Conservation (phyloP, 1,284 basidiomycete species). For the Leccinum huronense region DNA sequence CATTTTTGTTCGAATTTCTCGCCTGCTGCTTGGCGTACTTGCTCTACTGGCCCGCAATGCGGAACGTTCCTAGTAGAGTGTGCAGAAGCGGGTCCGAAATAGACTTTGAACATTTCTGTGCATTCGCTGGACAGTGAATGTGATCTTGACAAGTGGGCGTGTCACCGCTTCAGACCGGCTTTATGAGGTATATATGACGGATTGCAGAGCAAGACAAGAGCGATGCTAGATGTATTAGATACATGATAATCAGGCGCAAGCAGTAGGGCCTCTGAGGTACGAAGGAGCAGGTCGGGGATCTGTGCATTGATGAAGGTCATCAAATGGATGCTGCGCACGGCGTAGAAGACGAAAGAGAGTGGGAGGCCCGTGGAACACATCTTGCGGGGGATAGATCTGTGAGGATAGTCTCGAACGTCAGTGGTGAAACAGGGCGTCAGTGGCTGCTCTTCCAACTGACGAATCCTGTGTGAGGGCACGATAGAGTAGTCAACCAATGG, state of each 20-base stretch:
- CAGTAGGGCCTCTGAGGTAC: slow-evolving; percentile 18
- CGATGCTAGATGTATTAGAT: slow-evolving; percentile 20
- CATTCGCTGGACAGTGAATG: slow-evolving; percentile 76
- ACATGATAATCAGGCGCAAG: slow-evolving; percentile 5
- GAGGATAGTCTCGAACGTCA: no score
- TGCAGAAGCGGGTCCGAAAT: slow-evolving; percentile 75
- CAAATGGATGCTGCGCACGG: no score
- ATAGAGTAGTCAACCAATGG: slow-evolving; percentile 8
- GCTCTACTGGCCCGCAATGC: slow-evolving; percentile 37
- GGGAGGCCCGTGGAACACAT: no score
- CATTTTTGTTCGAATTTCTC: slow-evolving; percentile 81
- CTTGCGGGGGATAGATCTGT: no score
- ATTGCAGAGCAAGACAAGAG: slow-evolving; percentile 7
- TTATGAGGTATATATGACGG: slow-evolving; percentile 17
- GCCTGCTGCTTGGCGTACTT: slow-evolving; percentile 56
- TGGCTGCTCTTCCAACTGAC: slow-evolving; percentile 69
- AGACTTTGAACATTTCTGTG: slow-evolving; percentile 87
- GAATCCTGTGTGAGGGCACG: slow-evolving; percentile 12
- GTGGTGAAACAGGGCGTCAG: no score
- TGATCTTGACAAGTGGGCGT: slow-evolving; percentile 47
- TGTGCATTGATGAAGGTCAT: no score
- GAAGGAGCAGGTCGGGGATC: slow-evolving; percentile 3
- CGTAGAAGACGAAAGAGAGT: no score
- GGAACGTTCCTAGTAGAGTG: slow-evolving; percentile 45
- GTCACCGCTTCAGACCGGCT: slow-evolving; percentile 10